Base-by-base conservation (phyloP, 2,329 filamentous ascomycete species). In the Nemania serpens region DNA sequence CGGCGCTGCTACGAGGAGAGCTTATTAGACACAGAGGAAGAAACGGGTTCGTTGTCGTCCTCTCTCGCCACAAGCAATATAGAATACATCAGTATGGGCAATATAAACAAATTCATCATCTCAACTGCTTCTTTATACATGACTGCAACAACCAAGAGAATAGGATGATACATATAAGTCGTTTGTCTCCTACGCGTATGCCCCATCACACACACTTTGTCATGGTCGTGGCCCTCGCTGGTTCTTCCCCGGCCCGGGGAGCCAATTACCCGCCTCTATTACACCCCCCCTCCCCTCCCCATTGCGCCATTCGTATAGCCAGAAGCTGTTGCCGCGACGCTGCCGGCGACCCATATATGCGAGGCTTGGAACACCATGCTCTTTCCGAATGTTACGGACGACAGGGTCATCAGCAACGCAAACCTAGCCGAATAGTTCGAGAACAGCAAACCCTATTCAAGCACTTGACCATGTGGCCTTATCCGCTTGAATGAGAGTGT, bases 121-220 rank as follows among this genome's bases (percentile, higher is more conserved):
- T 29, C 33, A 5, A 13, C 2, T 22, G n/a, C 29, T 22, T 36
- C 13, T 20, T 45, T 22, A 18, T 18, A 37, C 47, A 58, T 22
- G 33, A 34, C 18, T 11, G 46, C 13, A 41, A 42, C 7, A 20
- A 36, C 33, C 7, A 48, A 48, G 50, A 17, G 5, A 56, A 49
- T 15, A 58, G 50, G 53, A 50, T 63, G 37, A 59, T 64, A 61
- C 43, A 58, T 58, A 64, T 64, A 62, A 62, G 45, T 62, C 51
- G 43, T 61, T 56, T 61, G n/a, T 61, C 52, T 62, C 58, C 52
- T 64, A 53, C 29, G 46, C 47, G 43, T 34, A 50, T 58, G 25
- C 47, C 43, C 47, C 55, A 56, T 51, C 55, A 22, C 52, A 54
- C 37, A 36, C 52, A 41, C 53, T 20, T 47, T 34, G 13, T 51